Evolutionary conservation across 2,329 filamentous ascomycete species (phyloP).

Genomic region (Colletotrichum siamense): DNA sequence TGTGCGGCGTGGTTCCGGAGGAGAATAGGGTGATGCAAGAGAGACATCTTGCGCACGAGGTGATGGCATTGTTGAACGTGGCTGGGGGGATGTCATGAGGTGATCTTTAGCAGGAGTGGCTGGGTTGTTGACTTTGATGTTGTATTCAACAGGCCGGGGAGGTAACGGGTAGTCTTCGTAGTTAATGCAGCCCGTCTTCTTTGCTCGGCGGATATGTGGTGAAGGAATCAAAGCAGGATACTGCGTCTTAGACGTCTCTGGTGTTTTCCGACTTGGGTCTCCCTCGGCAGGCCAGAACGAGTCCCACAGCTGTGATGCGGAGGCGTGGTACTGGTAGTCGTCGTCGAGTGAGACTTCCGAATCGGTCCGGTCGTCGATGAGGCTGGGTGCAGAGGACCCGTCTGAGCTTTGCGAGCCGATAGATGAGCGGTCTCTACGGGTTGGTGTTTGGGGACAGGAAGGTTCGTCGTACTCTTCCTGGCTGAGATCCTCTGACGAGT

Average conservation of each 20-base stretch:
- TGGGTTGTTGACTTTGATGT: conserved; percentile 12
- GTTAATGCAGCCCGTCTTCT: conserved; percentile 22
- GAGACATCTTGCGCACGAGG: neutral
- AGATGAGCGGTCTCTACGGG: conserved; percentile 41
- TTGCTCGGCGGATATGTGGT: conserved; percentile 21
- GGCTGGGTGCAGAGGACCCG: conserved; percentile 52
- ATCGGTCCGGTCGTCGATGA: conserved; percentile 56
- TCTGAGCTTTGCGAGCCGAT: conserved; percentile 42
- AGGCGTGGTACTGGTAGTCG: conserved; percentile 52
- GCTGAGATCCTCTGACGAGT: conserved; percentile 12
- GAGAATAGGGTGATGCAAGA: neutral
- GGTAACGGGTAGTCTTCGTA: conserved; percentile 29
- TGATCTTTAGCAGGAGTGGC: neutral
- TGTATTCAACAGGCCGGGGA: conserved; percentile 23
- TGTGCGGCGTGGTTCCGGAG: conserved; percentile 23
- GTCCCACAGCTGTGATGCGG: conserved; percentile 55
- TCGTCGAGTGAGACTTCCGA: conserved; percentile 58
- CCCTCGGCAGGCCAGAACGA: conserved; percentile 48
- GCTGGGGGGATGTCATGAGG: conserved; percentile 13
- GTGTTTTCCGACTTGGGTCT: conserved; percentile 2
- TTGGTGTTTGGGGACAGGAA: conserved; percentile 20
- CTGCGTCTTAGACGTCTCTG: conserved; percentile 9
- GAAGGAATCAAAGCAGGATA: conserved; percentile 25
- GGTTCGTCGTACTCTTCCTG: neutral
- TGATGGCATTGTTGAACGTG: neutral